Percentiles rank a stretch among this genome's conserved stretches.
Evolutionary conservation across 2,329 filamentous ascomycete genomes (phyloP).

Genomic region (Fusarium tricinctum): DNA sequence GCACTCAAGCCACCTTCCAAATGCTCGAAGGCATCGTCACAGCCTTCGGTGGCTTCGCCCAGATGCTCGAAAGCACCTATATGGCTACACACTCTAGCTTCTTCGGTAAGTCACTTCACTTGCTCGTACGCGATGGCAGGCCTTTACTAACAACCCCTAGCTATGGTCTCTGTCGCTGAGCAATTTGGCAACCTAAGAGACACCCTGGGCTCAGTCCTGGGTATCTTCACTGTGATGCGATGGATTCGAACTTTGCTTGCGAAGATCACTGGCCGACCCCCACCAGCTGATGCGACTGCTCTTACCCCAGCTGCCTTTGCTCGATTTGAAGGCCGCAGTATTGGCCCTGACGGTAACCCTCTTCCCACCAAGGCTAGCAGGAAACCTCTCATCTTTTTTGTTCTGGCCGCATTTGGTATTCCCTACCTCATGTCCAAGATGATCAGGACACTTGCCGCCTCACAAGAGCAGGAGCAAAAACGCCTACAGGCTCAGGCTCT

Average conservation of each 20-base stretch:
- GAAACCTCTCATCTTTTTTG: constrained; percentile 96
- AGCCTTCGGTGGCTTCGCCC: constrained; percentile 96
- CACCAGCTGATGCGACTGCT: constrained; percentile 86
- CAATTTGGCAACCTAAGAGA: constrained; percentile 95
- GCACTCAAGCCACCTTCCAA: constrained; percentile 96
- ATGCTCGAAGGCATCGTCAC: constrained; percentile 98
- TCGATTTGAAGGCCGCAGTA: constrained; percentile 80
- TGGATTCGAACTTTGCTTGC: constrained; percentile 94
- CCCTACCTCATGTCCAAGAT: constrained; percentile 98
- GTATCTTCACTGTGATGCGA: constrained; percentile 94
- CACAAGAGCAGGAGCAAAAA: constrained; percentile 85
- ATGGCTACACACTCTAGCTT: constrained; percentile 99
- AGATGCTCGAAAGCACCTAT: constrained; percentile 99
- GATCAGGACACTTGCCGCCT: constrained; percentile 85
- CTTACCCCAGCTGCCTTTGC: constrained; percentile 94
- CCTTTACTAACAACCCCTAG: constrained; percentile 60
- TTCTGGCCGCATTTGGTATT: constrained; percentile 92
- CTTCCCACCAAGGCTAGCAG: constrained; percentile 81
- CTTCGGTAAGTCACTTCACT: constrained; percentile 76
- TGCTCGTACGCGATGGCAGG: neutral
- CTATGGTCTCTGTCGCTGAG: constrained; percentile 98
- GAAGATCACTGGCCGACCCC: constrained; percentile 91
- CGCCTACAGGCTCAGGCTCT: constrained; percentile 66
- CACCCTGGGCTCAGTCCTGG: constrained; percentile 91
- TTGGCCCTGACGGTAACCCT: constrained; percentile 72